Percentiles rank a stretch among this genome's conserved stretches.
phyloP scores from a whole-genome alignment of 2,329 filamentous ascomycete genomes.

The Paecilomyces formosus region DNA sequence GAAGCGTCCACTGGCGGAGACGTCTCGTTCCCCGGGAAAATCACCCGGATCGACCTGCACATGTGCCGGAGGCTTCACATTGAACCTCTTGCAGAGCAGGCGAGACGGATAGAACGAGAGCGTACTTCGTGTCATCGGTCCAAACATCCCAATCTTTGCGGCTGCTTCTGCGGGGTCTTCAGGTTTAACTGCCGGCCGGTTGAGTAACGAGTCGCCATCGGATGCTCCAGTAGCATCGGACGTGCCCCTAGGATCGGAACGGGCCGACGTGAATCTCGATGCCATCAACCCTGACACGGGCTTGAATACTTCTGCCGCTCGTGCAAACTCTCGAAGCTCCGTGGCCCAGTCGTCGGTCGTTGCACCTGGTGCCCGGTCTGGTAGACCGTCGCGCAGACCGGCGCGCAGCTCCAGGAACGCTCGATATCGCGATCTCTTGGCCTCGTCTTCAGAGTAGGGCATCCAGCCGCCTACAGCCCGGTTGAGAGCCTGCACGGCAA shows the following conservation, averaged over 20 bases:
- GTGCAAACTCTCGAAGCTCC: slow-evolving; percentile 72
- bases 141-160: slow-evolving; percentile 87
- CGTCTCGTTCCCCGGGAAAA: slow-evolving; percentile 24
- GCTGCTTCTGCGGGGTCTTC: slow-evolving; percentile 78
- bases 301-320: slow-evolving; percentile 73
- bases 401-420: slow-evolving; percentile 72
- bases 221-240: slow-evolving; percentile 26
- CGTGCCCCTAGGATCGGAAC: slow-evolving; percentile 29
- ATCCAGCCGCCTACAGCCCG: slow-evolving; percentile 61
- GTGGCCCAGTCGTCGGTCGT: slow-evolving; percentile 67
- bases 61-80: slow-evolving; percentile 68
- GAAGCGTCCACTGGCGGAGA: slow-evolving; percentile 17
- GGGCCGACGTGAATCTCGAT: slow-evolving; percentile 71
- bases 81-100: slow-evolving; percentile 90
- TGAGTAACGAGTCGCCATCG: slow-evolving; percentile 33
- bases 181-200: slow-evolving; percentile 47
- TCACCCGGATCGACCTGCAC: slow-evolving; percentile 49
- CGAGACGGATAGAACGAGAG: slow-evolving; percentile 71
- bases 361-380: slow-evolving; percentile 45
- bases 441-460: slow-evolving; percentile 76
- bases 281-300: slow-evolving; percentile 91
- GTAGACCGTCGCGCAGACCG: slow-evolving; percentile 52
- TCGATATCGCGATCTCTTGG: slow-evolving; percentile 73
- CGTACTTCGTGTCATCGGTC: slow-evolving; percentile 68
- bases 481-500: slow-evolving; percentile 60